phyloP scores from a whole-genome alignment of 73 alveolate species.

The Paraurostyla sp. region DNA sequence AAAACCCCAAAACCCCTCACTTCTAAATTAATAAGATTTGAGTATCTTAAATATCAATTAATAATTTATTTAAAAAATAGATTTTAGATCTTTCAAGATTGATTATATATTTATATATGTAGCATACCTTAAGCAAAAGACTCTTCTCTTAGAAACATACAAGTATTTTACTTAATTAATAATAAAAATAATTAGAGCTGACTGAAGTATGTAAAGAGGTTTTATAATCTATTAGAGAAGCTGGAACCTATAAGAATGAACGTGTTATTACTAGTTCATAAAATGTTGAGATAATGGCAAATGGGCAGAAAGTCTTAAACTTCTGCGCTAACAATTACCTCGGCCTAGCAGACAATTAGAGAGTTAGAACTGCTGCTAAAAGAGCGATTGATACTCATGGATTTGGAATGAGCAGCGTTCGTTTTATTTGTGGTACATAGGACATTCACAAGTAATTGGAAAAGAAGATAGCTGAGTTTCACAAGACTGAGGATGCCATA shows the following conservation, averaged over 20 bases:
- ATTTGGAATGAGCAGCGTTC: constrained; percentile 82
- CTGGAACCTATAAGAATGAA: constrained; percentile 75
- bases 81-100: no score
- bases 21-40: no score
- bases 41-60: no score
- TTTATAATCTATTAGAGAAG: constrained; percentile 54
- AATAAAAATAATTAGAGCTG: no score
- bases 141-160: no score
- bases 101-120: no score
- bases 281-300: constrained; percentile 1
- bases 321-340: constrained; percentile 89
- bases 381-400: constrained; percentile 68
- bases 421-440: constrained; percentile 88
- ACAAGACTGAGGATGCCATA: constrained; percentile 85
- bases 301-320: constrained; percentile 80
- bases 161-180: no score
- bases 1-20: no score
- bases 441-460: constrained; percentile 65
- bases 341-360: constrained; percentile 75
- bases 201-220: not conserved
- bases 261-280: constrained; percentile 68
- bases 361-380: constrained; percentile 73
- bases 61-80: no score
- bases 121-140: no score
- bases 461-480: constrained; percentile 76